Evolutionary conservation across 2,329 filamentous ascomycete genomes (phyloP).

Genomic region (Fusarium denticulatum): DNA sequence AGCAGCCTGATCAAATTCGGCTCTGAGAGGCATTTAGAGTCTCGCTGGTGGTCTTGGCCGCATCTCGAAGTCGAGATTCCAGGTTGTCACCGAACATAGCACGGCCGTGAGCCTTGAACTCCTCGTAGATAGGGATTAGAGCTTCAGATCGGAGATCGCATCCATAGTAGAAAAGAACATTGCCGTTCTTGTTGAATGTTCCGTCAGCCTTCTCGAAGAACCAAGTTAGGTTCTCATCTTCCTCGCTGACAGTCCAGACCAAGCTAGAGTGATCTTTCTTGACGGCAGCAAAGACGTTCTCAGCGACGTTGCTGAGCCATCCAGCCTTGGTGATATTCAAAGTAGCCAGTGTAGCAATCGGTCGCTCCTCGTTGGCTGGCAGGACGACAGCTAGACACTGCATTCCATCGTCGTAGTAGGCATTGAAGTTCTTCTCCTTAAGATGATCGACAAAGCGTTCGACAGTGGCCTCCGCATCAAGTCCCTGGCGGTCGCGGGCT

Average conservation of each 20-base stretch:
- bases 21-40: constrained; percentile 50
- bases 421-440: constrained; percentile 81
- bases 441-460: constrained; percentile 87
- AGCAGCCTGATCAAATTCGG: constrained; percentile 29
- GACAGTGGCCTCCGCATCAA: constrained; percentile 84
- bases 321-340: constrained; percentile 94
- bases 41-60: constrained; percentile 74
- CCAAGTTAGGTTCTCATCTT: constrained; percentile 97
- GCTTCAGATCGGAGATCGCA: constrained; percentile 79
- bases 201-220: constrained; percentile 98
- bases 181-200: constrained; percentile 84
- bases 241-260: constrained; percentile 95
- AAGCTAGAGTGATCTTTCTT: constrained; percentile 93
- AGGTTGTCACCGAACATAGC: constrained; percentile 92
- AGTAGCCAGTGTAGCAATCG: constrained; percentile 85
- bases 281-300: constrained; percentile 93
- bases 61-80: constrained; percentile 83
- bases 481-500: constrained; percentile 80
- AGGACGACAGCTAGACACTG: constrained; percentile 91
- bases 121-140: constrained; percentile 77
- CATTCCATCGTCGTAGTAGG: constrained; percentile 94
- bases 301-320: constrained; percentile 93
- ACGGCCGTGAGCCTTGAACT: constrained; percentile 84
- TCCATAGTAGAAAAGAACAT: constrained; percentile 97
- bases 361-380: constrained; percentile 71